Conservation (phyloP, 768 basidiomycete genomes). For the Tricholoma matsutake region DNA sequence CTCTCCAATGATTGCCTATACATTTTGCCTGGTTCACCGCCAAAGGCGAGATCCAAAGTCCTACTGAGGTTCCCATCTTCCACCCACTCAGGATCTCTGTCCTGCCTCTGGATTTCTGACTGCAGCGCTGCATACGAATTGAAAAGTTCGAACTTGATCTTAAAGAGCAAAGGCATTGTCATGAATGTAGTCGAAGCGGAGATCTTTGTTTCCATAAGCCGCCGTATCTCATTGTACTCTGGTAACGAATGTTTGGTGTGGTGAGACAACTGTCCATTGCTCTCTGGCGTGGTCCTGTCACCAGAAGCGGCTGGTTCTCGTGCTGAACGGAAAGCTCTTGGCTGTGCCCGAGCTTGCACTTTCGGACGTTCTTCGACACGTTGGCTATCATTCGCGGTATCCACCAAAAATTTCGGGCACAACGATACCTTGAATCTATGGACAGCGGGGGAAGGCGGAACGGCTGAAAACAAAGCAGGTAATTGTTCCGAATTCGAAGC, state of each 20-base stretch:
- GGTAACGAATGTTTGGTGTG: conserved; percentile 15
- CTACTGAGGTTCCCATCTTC: conserved; percentile 21
- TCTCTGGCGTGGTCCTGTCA: conserved; percentile 4
- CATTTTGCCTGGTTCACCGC: conserved; percentile 5
- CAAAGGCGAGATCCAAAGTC: conserved; percentile 27
- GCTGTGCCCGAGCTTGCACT: conserved; percentile 22
- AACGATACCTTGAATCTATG: conserved; percentile 42
- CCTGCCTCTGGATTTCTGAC: conserved; percentile 17
- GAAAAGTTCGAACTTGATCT: conserved; percentile 38
- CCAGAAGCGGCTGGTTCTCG: conserved; percentile 2
- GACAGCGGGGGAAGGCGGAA: conserved; percentile 32
- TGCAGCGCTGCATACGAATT: conserved; percentile 37
- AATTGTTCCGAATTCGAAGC: conserved; percentile 22
- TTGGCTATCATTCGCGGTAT: conserved; percentile 2
- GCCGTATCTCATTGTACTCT: conserved; percentile 16
- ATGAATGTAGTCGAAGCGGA: conserved; percentile 4
- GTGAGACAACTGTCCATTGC: conserved; percentile 2
- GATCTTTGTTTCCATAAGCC: conserved; percentile 13
- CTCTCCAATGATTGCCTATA: background rate
- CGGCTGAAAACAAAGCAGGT: conserved; percentile 33
- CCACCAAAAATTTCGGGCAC: conserved; percentile 32
- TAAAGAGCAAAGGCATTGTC: conserved; percentile 15
- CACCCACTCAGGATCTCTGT: conserved; percentile 36
- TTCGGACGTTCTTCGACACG: conserved; percentile 12
- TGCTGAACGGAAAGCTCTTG: conserved; percentile 18